Conservation (phyloP, 257 asterid species). For the Lithospermum erythrorhizon region DNA sequence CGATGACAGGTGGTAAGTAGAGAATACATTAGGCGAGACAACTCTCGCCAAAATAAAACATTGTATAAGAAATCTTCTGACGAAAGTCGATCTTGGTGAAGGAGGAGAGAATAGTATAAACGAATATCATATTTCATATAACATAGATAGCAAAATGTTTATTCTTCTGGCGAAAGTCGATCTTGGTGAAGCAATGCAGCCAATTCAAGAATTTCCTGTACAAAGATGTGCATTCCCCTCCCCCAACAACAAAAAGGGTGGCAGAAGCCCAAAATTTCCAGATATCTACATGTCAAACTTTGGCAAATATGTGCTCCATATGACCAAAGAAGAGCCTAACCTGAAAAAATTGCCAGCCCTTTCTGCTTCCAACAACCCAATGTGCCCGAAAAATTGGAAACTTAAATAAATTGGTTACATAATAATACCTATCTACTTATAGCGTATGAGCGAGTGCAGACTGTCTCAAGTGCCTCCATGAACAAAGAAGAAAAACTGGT, state of each 20-base stretch:
- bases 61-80: too few species aligned
- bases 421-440: conserved; percentile 21
- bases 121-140: not conserved
- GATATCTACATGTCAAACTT: conserved; percentile 41
- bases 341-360: conserved; percentile 25
- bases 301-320: not conserved
- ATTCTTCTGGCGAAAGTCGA: conserved; percentile 20
- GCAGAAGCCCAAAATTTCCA: conserved; percentile 47
- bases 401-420: conserved; percentile 11
- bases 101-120: not conserved
- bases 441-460: conserved; percentile 72
- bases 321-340: not conserved
- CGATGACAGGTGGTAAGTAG: too few species aligned
- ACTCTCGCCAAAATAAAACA: too few species aligned
- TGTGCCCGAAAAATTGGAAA: conserved; percentile 19
- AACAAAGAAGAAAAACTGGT: conserved; percentile 77
- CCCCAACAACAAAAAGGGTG: conserved; percentile 22
- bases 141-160: conserved; percentile 17
- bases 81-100: too few species aligned
- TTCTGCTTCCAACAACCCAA: conserved; percentile 21
- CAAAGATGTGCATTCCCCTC: conserved; percentile 27
- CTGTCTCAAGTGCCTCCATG: conserved; percentile 69
- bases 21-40: too few species aligned
- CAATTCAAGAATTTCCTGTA: conserved; percentile 28
- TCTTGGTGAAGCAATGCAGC: conserved; percentile 30